phyloP scores from a whole-genome alignment of 257 asterid genomes.

The Nicotiana sylvestris region DNA sequence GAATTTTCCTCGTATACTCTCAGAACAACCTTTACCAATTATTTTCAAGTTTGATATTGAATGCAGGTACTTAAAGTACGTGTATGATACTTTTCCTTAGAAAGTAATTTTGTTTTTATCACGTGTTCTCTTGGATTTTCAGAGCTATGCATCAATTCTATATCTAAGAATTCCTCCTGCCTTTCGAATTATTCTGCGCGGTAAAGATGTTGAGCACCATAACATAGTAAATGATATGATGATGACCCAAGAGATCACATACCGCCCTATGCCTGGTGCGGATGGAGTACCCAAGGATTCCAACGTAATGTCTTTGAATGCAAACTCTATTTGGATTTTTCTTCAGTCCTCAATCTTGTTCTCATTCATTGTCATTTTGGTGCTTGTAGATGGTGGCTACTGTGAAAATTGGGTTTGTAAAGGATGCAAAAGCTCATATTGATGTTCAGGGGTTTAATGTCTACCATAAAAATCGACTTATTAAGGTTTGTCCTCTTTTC shows the following conservation, averaged over 20 bases:
- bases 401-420: slow-evolving; percentile 94
- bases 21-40: background rate
- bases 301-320: slow-evolving; percentile 39
- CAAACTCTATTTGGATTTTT: background rate
- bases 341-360: background rate
- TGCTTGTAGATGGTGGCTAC: slow-evolving; percentile 67
- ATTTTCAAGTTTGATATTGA: background rate
- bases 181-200: slow-evolving; percentile 89
- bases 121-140: slow-evolving; percentile 28
- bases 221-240: slow-evolving; percentile 96
- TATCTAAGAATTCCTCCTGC: slow-evolving; percentile 80
- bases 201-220: slow-evolving; percentile 91
- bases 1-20: background rate
- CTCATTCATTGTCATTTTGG: slow-evolving; percentile 14
- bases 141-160: slow-evolving; percentile 94
- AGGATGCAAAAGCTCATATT: slow-evolving; percentile 87
- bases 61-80: background rate
- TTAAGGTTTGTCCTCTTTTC: slow-evolving; percentile 53
- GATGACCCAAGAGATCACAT: slow-evolving; percentile 83
- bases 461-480: slow-evolving; percentile 93
- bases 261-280: slow-evolving; percentile 82
- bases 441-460: slow-evolving; percentile 99
- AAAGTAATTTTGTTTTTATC: slow-evolving; percentile 9
- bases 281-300: slow-evolving; percentile 66
- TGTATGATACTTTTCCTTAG: background rate